Evolutionary conservation across 2,329 filamentous ascomycete genomes (phyloP), one percentile per base, ranked within the genome.

Genomic region (Stachybotrys echinatus): DNA sequence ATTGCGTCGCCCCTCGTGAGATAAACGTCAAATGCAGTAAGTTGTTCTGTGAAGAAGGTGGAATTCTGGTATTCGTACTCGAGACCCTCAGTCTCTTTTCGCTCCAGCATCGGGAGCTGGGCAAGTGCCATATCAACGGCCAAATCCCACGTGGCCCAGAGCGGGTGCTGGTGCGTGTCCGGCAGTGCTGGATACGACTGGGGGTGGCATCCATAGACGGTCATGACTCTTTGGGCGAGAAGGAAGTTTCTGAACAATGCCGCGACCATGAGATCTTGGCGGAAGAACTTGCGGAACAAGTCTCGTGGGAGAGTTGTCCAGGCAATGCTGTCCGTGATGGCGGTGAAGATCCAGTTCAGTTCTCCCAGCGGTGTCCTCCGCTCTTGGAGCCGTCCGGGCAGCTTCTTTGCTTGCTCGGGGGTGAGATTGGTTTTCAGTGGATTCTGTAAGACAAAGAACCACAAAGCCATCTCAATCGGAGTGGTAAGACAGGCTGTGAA

Each of bases 331-430:
- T 99, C 94, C 1, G 94, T 99, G 56, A 99, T 97, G 49, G 94
- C 94, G 1, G 94, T 99, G 64, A 99, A 97, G 34, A 99, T 99
- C 94, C 94, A 99, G 63, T 99, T 99, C 14, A 99, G 76, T 71
- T 99, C 94, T 54, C 94, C 94, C 31, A 99, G 79, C 8, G 94
- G 94, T 46, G 94, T 97, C 62, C 94, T 81, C 52, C 94, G 82
- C 69, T 99, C 94, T 63, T 96, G 92, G 40, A 97, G 80, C 54
- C 91, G 85, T 31, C 94, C 94, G 3, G 92, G 92, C 18, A 99
- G 87, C 61, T 90, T 89, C 67, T 90, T 88, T 40, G 92, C 92
- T 58, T 92, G 83, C 53, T 94, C 89, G 4, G 92, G 82, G 2
- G 83, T 86, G 50, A 96, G 74, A 39, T 80, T 81, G 3, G 77